A percentile compares a stretch with the other conserved stretches of the same genome.
Evolutionary conservation across 148 eudicot species (phyloP).

Genomic region (Rhododendron williamsianum): DNA sequence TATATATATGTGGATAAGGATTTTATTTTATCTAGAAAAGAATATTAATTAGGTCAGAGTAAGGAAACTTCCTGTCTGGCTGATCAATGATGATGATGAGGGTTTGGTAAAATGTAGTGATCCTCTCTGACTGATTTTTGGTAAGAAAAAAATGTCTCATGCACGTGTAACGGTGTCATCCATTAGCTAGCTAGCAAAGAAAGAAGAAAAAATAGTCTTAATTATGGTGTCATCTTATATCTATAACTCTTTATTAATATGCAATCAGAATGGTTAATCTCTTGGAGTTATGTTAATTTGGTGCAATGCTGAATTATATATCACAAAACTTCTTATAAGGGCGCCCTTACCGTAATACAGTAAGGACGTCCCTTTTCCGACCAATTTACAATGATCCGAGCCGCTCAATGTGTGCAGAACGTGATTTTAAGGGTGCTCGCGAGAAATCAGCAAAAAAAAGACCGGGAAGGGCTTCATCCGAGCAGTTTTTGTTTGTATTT

Average conservation of each 20-base stretch:
- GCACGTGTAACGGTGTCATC: neutral
- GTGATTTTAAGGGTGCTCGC: too few species aligned
- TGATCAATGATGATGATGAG: neutral
- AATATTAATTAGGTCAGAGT: neutral
- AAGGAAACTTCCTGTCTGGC: neutral
- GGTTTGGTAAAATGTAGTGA: neutral
- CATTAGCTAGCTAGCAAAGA: neutral
- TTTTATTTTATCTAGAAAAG: neutral
- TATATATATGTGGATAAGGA: neutral
- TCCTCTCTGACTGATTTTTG: neutral
- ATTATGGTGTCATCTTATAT: neutral
- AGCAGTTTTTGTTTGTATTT: too few species aligned
- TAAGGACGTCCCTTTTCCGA: too few species aligned
- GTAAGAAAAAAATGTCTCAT: neutral
- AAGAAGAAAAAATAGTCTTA: neutral
- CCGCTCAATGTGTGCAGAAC: too few species aligned
- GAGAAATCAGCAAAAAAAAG: too few species aligned
- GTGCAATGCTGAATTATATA: neutral
- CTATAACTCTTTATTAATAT: too few species aligned
- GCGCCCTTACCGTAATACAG: too few species aligned
- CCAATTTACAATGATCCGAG: too few species aligned
- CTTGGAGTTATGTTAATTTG: neutral
- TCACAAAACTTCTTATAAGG: too few species aligned
- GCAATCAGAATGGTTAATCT: neutral
- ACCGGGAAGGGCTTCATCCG: too few species aligned